These are phyloP conservation scores for Pisolithus microcarpus DNA, from an alignment of 768 basidiomycete genomes.

Conservation along the genomic window DNA sequence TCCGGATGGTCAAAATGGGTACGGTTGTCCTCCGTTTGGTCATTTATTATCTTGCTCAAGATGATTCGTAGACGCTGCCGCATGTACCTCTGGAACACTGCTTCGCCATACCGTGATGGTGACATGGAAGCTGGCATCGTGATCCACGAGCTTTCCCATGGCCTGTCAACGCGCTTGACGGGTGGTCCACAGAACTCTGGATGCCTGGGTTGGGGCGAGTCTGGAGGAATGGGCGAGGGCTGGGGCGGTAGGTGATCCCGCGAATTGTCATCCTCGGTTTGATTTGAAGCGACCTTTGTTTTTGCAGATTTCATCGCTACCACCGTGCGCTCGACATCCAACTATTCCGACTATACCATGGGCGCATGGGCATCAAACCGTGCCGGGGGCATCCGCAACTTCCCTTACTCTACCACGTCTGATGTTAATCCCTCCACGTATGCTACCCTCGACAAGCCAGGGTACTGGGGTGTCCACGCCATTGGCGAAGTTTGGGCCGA, in stretches of 20 bases:
- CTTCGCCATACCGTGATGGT: constrained; percentile 85
- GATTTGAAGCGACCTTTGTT: not conserved
- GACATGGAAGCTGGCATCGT: constrained; percentile 96
- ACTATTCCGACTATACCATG: constrained; percentile 81
- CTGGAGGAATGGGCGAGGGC: constrained; percentile 96
- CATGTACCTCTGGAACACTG: constrained; percentile 96
- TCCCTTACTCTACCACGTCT: constrained; percentile 71
- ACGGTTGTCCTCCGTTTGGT: not conserved
- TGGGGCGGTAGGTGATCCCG: constrained; percentile 61
- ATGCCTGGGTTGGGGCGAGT: constrained; percentile 93
- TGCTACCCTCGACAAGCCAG: constrained; percentile 89
- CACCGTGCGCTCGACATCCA: constrained; percentile 64
- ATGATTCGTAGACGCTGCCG: constrained; percentile 55
- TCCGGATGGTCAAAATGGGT: constrained; percentile 76
- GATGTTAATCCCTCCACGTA: constrained; percentile 85
- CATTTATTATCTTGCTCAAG: not conserved
- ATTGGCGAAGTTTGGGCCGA: constrained; percentile 96
- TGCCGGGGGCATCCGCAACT: constrained; percentile 76
- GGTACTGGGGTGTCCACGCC: constrained; percentile 90
- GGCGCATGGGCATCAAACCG: constrained; percentile 92
- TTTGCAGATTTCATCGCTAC: constrained; percentile 75
- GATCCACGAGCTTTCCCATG: constrained; percentile 85
- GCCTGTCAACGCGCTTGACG: constrained; percentile 87
- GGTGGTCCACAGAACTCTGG: constrained; percentile 91
- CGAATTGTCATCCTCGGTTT: not conserved